Percentiles rank a stretch among this genome's conserved stretches.
Conservation (phyloP, 2,329 filamentous ascomycete species). For the Fusarium concolor region DNA sequence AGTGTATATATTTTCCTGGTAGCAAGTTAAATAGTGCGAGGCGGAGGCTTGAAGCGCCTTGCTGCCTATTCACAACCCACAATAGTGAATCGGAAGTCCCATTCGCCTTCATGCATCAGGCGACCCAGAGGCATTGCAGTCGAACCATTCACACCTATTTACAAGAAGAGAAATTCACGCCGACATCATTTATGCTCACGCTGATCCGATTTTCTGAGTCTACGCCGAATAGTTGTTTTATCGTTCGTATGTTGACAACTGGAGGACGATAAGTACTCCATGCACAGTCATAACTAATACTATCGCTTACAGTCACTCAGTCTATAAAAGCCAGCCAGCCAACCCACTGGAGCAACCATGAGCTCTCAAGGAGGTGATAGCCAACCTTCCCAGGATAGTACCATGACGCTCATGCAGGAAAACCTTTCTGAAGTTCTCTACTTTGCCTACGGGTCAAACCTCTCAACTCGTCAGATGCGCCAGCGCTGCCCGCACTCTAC, state of each 20-base stretch:
- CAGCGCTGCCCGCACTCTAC: constrained; percentile 68
- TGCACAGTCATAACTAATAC: not conserved
- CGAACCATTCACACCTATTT: constrained; percentile 3
- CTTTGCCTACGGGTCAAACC: constrained; percentile 79
- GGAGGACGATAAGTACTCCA: not conserved
- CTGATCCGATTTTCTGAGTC: constrained; percentile 1
- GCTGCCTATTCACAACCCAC: constrained; percentile 38
- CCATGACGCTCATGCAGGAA: constrained; percentile 52
- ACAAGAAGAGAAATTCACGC: constrained; percentile 19
- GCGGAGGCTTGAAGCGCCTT: constrained; percentile 34
- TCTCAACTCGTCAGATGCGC: constrained; percentile 74
- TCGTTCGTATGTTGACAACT: not conserved
- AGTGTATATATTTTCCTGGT: not conserved
- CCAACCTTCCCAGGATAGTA: constrained; percentile 52
- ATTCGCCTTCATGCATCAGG: not conserved
- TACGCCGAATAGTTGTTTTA: constrained; percentile 17
- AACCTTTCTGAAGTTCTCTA: constrained; percentile 61
- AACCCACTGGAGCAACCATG: constrained; percentile 34
- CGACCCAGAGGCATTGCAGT: constrained; percentile 8
- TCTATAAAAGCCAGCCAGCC: constrained; percentile 3
- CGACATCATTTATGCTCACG: constrained; percentile 1
- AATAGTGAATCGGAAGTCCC: constrained; percentile 7
- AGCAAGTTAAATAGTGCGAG: not conserved
- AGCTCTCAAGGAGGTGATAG: constrained; percentile 49
- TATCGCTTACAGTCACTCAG: not conserved